Percentiles rank a stretch among this genome's conserved stretches.
Conservation (phyloP, 148 eudicot genomes). For the Fallopia convolvulus region DNA sequence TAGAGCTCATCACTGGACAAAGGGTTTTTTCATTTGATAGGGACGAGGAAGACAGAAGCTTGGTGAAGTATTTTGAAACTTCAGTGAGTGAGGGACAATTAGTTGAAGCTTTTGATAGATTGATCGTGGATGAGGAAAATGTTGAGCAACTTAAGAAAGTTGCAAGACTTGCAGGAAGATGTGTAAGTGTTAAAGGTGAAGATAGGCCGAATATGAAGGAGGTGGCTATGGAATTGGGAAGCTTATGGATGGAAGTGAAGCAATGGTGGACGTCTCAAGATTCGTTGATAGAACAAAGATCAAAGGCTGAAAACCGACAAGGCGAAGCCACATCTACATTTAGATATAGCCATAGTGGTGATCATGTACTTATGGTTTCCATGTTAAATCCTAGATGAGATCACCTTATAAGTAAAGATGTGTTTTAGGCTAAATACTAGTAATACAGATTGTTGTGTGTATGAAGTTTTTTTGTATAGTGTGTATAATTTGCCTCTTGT, state of each 20-base stretch:
- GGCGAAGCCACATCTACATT: not conserved
- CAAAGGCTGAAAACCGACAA: not conserved
- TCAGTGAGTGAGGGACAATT: constrained; percentile 12
- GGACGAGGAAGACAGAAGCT: not conserved
- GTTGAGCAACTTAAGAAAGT: constrained; percentile 7
- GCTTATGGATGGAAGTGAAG: not conserved
- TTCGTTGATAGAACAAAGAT: not conserved
- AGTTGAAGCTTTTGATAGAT: constrained; percentile 15
- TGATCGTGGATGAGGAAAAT: constrained; percentile 7
- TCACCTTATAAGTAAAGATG: not conserved
- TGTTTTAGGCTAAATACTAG: no score
- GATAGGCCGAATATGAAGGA: constrained; percentile 3
- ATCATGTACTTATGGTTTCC: not conserved
- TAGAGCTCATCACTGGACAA: constrained; percentile 34
- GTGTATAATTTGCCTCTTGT: not conserved
- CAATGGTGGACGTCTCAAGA: not conserved
- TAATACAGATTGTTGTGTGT: no score
- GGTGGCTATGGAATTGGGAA: not conserved
- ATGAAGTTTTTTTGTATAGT: no score
- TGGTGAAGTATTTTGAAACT: not conserved
- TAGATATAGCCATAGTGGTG: not conserved
- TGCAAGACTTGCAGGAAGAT: not conserved
- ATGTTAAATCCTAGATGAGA: not conserved
- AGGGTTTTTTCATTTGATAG: not conserved
- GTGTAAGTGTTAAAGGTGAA: constrained; percentile 9